Conservation (phyloP, 768 basidiomycete genomes). For the Polyporus arcularius region DNA sequence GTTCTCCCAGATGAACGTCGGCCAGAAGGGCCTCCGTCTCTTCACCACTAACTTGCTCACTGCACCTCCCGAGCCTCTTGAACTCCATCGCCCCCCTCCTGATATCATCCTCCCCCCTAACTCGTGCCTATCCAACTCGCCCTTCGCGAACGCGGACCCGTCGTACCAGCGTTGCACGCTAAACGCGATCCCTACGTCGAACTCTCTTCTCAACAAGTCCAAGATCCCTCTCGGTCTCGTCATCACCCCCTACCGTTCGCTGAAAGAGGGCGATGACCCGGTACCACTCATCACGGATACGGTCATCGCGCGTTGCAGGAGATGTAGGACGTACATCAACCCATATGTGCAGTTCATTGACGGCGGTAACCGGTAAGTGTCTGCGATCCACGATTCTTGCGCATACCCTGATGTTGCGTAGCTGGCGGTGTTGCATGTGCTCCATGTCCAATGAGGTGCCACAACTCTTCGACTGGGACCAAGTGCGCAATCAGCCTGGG, state of each 20-base stretch:
- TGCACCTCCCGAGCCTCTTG: constrained; percentile 88
- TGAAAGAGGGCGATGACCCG: constrained; percentile 79
- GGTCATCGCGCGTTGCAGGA: constrained; percentile 92
- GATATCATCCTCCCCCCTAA: constrained; percentile 88
- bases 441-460: constrained; percentile 98
- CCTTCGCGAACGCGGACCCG: constrained; percentile 80
- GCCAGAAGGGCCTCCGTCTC: constrained; percentile 75
- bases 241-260: constrained; percentile 85
- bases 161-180: constrained; percentile 92
- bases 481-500: constrained; percentile 87
- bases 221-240: constrained; percentile 90
- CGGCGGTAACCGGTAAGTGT: constrained; percentile 81
- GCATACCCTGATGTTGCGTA: constrained; percentile 26
- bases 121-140: constrained; percentile 75
- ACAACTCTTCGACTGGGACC: constrained; percentile 98
- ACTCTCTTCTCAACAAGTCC: constrained; percentile 82
- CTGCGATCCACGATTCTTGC: neutral
- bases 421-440: constrained; percentile 99
- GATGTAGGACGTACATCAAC: constrained; percentile 97
- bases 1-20: constrained; percentile 88
- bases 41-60: constrained; percentile 92
- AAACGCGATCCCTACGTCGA: constrained; percentile 91
- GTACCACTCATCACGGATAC: constrained; percentile 93
- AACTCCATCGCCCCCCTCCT: constrained; percentile 79
- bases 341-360: constrained; percentile 98